Base-by-base conservation (phyloP, 352 stramenopile species). In the Globisporangium mamillatum region DNA sequence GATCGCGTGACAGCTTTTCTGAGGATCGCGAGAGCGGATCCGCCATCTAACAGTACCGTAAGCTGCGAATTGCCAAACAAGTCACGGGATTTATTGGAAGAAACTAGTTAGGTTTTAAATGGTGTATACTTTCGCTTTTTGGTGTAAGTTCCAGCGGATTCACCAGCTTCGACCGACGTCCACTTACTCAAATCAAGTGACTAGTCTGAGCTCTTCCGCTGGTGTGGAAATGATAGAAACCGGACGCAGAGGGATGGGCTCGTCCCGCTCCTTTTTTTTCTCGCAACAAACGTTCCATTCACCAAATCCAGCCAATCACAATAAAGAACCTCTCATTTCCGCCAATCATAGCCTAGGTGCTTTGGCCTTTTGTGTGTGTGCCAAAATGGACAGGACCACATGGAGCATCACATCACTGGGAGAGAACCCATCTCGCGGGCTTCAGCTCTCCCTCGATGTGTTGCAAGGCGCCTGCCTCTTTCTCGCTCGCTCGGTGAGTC, bases 341-440 rank as follows among this genome's bases (percentile, higher is more conserved):
- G 14, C 58, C 36, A 64, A 64, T 55, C 36, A 54, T 0, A 27
- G 27, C 27, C 27, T 32, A 32, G 27, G 27, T 32, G 3, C 4
- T 32, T 32, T 32, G 27, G 27, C 27, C 4, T 3, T 46, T 44
- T 44, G 38, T 48, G 14, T 10, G 34, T 48, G 41, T 27, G n/a
- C 12, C 12, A 34, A 25, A 57, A 57, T 34, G 22, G 52, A 29
- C 50, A 56, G 52, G 52, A 48, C 41, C 41, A 48, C 41, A 48
- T 8, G 4, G 22, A 57, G 52, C 22, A 29, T 34, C 27, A 57
- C 52, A 57, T 18, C 50, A 24, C 22, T 41, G 32, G 56, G 18
- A 62, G 58, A 63, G 58, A 53, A 53, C 36, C 58, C n/a, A 63
- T 34, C 41, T 48, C 14, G 41, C 16, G 5, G 41, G 14, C 58